Conservation (phyloP, 2,329 filamentous ascomycete genomes). For the Phialocephala subalpina region DNA sequence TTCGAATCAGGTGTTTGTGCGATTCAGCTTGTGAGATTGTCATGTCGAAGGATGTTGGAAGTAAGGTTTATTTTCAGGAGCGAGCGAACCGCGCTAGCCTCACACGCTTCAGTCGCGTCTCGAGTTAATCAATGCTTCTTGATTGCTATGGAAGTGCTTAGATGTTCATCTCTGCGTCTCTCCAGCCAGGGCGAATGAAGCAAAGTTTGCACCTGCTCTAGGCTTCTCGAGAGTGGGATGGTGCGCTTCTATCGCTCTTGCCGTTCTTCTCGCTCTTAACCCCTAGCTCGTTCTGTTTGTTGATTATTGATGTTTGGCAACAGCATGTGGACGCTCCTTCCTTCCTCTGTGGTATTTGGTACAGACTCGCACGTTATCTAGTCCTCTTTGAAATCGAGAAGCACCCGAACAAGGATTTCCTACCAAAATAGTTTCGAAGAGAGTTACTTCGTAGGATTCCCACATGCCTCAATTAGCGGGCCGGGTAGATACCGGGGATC, state of each 20-base stretch:
- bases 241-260: conserved; percentile 2
- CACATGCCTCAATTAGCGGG: too few relatives aligned
- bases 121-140: not conserved
- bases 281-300: not conserved
- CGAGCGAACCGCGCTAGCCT: not conserved
- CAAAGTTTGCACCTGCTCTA: too few relatives aligned
- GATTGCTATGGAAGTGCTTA: not conserved
- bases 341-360: not conserved
- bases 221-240: not conserved
- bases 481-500: too few relatives aligned
- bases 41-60: conserved; percentile 5
- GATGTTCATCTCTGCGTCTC: not conserved
- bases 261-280: not conserved
- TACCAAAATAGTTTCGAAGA: too few relatives aligned
- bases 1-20: conserved; percentile 24
- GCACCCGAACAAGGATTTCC: too few relatives aligned
- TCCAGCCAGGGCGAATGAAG: not conserved
- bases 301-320: not conserved
- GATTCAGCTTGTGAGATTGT: not conserved
- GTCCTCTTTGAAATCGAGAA: too few relatives aligned
- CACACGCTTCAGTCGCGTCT: not conserved
- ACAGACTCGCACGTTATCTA: too few relatives aligned
- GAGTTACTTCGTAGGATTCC: too few relatives aligned
- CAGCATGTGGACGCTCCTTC: not conserved
- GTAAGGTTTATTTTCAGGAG: not conserved